Evolutionary conservation across 257 asterid genomes (phyloP), one percentile per base, ranked within the genome.

Genomic region (Solanum microdontum): DNA sequence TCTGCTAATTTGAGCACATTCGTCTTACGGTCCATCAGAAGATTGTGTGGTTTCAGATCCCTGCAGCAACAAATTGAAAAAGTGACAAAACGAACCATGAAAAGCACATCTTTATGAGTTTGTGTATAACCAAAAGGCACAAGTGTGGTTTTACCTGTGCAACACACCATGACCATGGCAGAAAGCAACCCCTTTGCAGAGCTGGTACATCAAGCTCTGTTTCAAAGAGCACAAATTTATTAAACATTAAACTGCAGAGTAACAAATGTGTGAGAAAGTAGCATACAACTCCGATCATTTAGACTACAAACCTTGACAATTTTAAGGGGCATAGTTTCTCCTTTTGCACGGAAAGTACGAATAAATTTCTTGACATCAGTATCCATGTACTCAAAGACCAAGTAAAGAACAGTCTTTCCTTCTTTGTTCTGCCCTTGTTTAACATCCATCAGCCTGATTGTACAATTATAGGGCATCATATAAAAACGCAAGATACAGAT

Each of bases 21-120:
- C 2, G 98, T 94, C 92, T 96, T 94, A n/a, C 93, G 97, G 90
- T 96, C 99, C 99, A 97, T 94, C 94, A 96, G 83, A 69, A 97
- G 96, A 90, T 97, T 97, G 93, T 97, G 99, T 34, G 98, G 99
- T 91, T 97, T 97, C 76, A 97, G 94, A 93, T 97, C 99, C 95
- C 99, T 97, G 87, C 11, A 89, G 73, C 60, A 88, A 26, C 24
- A 34, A 68, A 45, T 19, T 13, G 0, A 84, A 66, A 0, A 43
- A 17, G 84, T 43, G 15, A 26, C 84, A 3, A 34, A 37, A 66
- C 30, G 28, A 84, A 37, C 80, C 80, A 37, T 66, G 40, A 62
- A 60, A 7, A 36, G n/a, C 8, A 11, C 87, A 13, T 40, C 11
- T 45, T 39, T 39, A 23, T 76, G 60, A 77, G 32, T 74, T 45